Percentiles rank a stretch among this genome's conserved stretches.
phyloP scores from a whole-genome alignment of 371 early-diverging fungal genomes.

The Mucor velutinosus region DNA sequence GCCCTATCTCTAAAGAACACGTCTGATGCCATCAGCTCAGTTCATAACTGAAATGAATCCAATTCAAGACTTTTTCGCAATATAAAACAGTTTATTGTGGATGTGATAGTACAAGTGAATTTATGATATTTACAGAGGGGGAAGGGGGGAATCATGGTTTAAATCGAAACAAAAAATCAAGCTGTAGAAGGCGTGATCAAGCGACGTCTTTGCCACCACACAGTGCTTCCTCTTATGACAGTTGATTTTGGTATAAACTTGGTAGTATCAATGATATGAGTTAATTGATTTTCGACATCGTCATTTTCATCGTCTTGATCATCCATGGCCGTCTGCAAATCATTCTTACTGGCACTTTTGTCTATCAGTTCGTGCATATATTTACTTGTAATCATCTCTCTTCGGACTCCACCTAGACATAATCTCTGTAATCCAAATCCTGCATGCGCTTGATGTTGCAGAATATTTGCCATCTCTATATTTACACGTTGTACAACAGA shows the following conservation, averaged over 20 bases:
- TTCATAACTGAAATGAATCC: too few species aligned
- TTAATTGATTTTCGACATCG: constrained; percentile 14
- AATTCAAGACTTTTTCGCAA: too few species aligned
- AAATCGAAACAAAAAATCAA: background rate
- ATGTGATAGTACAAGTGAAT: background rate
- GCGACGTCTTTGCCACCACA: constrained; percentile 51
- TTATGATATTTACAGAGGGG: background rate
- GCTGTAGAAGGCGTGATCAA: background rate
- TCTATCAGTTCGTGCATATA: constrained; percentile 28
- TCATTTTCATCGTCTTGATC: constrained; percentile 14
- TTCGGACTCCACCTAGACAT: constrained; percentile 40
- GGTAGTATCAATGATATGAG: constrained; percentile 20
- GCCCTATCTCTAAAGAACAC: background rate
- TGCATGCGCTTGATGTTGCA: constrained; percentile 8
- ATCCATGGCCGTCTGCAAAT: constrained; percentile 18
- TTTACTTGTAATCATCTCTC: constrained; percentile 33
- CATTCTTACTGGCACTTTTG: constrained; percentile 35
- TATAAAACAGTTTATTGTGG: background rate
- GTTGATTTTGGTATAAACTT: constrained; percentile 38
- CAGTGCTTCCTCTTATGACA: constrained; percentile 42
- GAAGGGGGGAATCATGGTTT: background rate
- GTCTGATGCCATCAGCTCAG: background rate
- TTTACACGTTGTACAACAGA: constrained; percentile 35
- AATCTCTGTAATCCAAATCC: constrained; percentile 33
- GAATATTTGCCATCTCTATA: constrained; percentile 28